These are phyloP conservation scores for Hyaloscypha hepaticicola DNA, from an alignment of 495 filamentous ascomycete genomes.

Conservation along the genomic window DNA sequence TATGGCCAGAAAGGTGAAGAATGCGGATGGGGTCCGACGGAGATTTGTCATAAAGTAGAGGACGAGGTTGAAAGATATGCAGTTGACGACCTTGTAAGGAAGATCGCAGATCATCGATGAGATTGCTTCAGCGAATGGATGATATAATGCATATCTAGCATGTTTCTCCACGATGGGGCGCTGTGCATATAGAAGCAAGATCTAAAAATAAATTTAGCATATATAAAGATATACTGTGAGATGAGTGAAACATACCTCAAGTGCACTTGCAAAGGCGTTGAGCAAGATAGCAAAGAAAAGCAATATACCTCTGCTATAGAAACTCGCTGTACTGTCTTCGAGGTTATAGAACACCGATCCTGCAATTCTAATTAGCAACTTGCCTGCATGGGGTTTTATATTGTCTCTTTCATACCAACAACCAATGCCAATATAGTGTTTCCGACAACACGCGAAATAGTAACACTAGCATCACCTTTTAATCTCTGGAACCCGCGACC, in stretches of 20 bases:
- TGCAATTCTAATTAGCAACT: too few relatives aligned
- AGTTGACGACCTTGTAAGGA: conserved; percentile 53
- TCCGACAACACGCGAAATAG: conserved; percentile 66
- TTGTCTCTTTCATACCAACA: too few relatives aligned
- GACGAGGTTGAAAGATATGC: conserved; percentile 60
- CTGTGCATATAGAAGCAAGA: conserved; percentile 81
- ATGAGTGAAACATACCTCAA: conserved; percentile 56
- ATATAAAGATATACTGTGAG: not conserved
- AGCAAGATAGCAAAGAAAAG: conserved; percentile 87
- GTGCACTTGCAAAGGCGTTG: conserved; percentile 75
- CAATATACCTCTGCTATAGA: conserved; percentile 77
- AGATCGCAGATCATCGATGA: conserved; percentile 81
- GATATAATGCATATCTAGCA: conserved; percentile 84
- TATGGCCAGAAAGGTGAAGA: conserved; percentile 79
- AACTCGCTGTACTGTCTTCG: conserved; percentile 57
- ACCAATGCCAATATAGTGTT: conserved; percentile 76
- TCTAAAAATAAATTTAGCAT: conserved; percentile 33
- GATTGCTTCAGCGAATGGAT: conserved; percentile 83
- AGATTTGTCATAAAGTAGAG: conserved; percentile 89
- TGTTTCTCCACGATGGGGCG: conserved; percentile 93
- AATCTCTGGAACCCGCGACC: conserved; percentile 71
- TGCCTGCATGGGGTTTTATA: too few relatives aligned
- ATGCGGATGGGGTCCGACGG: conserved; percentile 71
- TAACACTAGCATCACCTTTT: conserved; percentile 68
- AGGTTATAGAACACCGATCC: conserved; percentile 54